Evolutionary conservation across 768 basidiomycete genomes (phyloP).

Genomic region (Tricholoma saponaceum): DNA sequence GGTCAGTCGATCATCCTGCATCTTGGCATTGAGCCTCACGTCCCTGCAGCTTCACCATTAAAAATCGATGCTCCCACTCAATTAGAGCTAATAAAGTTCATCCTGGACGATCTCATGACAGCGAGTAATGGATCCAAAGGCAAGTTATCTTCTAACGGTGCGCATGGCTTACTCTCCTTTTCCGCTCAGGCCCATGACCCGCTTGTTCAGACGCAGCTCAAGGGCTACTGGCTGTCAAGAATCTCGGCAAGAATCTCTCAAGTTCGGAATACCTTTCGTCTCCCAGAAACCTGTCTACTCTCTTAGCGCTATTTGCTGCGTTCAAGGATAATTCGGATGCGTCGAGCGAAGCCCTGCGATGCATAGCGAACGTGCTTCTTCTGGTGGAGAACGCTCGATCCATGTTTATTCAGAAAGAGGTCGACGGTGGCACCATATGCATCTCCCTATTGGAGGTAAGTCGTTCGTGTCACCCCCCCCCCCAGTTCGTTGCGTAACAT

Average conservation of each 20-base stretch:
- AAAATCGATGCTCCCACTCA: conserved; percentile 46
- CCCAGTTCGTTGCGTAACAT: background rate
- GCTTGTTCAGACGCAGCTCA: conserved; percentile 53
- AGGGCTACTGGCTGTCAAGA: conserved; percentile 71
- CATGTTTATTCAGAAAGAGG: conserved; percentile 51
- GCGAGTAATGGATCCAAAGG: conserved; percentile 33
- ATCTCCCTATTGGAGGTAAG: conserved; percentile 58
- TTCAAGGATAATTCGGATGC: conserved; percentile 60
- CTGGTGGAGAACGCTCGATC: conserved; percentile 59
- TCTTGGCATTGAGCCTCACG: background rate
- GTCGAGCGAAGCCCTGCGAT: conserved; percentile 66
- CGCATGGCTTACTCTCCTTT: conserved; percentile 10
- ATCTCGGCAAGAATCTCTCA: conserved; percentile 64
- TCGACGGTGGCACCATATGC: conserved; percentile 59
- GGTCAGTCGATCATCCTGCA: conserved; percentile 29
- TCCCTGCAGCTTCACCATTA: conserved; percentile 35
- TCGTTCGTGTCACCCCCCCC: background rate
- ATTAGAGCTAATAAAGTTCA: conserved; percentile 47
- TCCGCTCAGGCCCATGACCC: background rate
- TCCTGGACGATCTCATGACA: conserved; percentile 57
- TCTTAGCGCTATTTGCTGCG: conserved; percentile 47
- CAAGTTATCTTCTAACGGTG: conserved; percentile 56
- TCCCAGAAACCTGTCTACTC: conserved; percentile 48
- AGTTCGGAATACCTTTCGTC: conserved; percentile 62
- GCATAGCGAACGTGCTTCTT: conserved; percentile 76